These are phyloP conservation scores for Dioscorea dumetorum DNA, from an alignment of 106 monocot species.

Conservation along the genomic window DNA sequence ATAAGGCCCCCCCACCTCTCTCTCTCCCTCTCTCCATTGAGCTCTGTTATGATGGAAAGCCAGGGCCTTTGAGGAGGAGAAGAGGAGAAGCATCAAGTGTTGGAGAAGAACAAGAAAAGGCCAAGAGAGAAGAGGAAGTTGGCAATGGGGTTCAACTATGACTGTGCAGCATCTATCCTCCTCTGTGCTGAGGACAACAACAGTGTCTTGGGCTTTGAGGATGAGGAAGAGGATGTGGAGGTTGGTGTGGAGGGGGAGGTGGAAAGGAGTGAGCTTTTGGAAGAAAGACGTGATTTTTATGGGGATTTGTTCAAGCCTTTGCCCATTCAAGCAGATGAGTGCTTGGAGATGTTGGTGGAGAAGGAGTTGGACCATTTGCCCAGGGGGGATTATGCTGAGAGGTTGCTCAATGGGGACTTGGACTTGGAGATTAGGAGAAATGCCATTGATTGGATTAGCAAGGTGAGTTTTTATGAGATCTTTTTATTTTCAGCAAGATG, in stretches of 20 bases:
- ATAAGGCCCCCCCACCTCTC: too few species aligned
- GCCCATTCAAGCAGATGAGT: conserved; percentile 68
- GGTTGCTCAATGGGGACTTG: conserved; percentile 46
- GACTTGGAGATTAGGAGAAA: conserved; percentile 61
- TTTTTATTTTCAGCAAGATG: too few species aligned
- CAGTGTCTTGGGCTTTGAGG: conserved; percentile 54
- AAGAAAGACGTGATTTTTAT: conserved; percentile 9
- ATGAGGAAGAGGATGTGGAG: conserved; percentile 21
- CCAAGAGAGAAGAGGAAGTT: too few species aligned
- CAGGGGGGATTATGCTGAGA: conserved; percentile 43
- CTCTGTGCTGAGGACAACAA: conserved; percentile 66
- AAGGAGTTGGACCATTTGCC: conserved; percentile 64
- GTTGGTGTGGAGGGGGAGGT: not conserved
- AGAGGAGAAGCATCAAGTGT: too few species aligned
- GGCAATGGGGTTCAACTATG: conserved; percentile 36
- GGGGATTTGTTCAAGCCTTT: conserved; percentile 39
- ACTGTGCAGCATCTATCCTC: conserved; percentile 45
- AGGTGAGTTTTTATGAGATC: conserved; percentile 31
- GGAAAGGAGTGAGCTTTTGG: not conserved
- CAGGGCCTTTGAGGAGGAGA: too few species aligned
- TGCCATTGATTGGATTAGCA: conserved; percentile 92
- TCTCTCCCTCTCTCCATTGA: too few species aligned
- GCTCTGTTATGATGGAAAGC: too few species aligned
- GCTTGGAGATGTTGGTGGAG: conserved; percentile 37
- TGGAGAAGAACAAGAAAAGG: too few species aligned